These are phyloP conservation scores for Perilla frutescens DNA, from an alignment of 257 asterid genomes.

Conservation along the genomic window DNA sequence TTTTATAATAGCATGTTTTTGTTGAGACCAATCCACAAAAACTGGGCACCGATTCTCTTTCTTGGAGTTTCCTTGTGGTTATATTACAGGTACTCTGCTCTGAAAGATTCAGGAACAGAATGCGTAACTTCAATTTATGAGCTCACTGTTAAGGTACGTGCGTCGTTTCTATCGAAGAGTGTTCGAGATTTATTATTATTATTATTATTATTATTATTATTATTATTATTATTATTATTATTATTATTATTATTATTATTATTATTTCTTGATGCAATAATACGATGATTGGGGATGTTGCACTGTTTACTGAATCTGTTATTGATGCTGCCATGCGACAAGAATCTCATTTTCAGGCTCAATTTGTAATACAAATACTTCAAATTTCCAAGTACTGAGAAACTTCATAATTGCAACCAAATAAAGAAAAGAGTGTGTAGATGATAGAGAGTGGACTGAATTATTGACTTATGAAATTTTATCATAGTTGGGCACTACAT, in stretches of 20 bases:
- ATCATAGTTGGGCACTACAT: background rate
- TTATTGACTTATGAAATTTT: background rate
- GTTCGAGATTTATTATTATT: background rate
- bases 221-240: background rate
- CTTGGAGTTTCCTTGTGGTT: constrained; percentile 53
- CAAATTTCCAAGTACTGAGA: too few species aligned
- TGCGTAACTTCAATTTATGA: constrained; percentile 54
- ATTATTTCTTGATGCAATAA: background rate
- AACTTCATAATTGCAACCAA: background rate
- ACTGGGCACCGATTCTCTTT: constrained; percentile 54
- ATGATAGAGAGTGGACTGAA: background rate
- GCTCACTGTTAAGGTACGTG: constrained; percentile 65
- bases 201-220: background rate
- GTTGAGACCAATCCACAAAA: constrained; percentile 32
- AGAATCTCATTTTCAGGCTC: background rate
- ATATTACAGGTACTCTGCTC: constrained; percentile 35
- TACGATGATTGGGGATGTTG: background rate
- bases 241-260: background rate
- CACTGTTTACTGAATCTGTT: too few species aligned
- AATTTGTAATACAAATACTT: background rate
- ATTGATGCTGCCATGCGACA: background rate
- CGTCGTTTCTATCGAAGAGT: background rate
- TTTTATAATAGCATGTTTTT: constrained; percentile 38
- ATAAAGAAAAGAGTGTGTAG: constrained; percentile 1
- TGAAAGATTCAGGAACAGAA: constrained; percentile 23